Evolutionary conservation across 805 yeast genomes (phyloP), one percentile per base, ranked within the genome.

Genomic region (Helenozyma rhizophorensis): DNA sequence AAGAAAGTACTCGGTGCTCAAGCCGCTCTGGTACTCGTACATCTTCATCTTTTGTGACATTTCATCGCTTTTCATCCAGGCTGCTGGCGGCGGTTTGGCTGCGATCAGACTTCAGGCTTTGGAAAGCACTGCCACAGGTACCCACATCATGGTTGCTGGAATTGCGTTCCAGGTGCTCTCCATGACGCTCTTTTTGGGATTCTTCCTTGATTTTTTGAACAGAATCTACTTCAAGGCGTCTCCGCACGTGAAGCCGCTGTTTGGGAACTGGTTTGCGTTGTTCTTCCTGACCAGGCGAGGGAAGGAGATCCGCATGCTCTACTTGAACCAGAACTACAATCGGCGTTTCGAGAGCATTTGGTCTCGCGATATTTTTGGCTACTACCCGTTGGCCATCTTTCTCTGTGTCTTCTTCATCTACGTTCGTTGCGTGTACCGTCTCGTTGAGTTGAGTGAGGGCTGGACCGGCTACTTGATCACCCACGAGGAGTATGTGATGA

Each of bases 81-180:
- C 55, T 2, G 66, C 75, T 2, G 49, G 49, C n/a, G 49, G 49
- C 9, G 49, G 45, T 4, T 25, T 38, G n/a, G 50, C 50, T 4
- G 46, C 44, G 21, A 34, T 41, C 32, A 26, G 26, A 0, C 53
- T 69, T 6, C 40, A 55, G 7, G 30, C 32, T 3, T 49, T 50
- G 25, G 51, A 59, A 10, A 47, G 51, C 25, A 48, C 73, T 1
- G 45, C 26, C 2, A 39, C 49, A 0, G 90, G 90, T n/a, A 68
- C 83, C 2, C 66, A 78, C 50, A 55, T 82, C 30, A 83, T 87
- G 80, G 72, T 85, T 28, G 89, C 73, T 2, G 96, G 96, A 6
- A 66, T 88, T 30, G 81, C 80, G 0, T 68, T 82, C 48, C 96
- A 88, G 59, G 89, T 85, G 4, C 56, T 72, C 4, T 70, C 85